Base-by-base conservation (phyloP, 805 yeast species). In the Tetrapisispora iriomotensis region DNA sequence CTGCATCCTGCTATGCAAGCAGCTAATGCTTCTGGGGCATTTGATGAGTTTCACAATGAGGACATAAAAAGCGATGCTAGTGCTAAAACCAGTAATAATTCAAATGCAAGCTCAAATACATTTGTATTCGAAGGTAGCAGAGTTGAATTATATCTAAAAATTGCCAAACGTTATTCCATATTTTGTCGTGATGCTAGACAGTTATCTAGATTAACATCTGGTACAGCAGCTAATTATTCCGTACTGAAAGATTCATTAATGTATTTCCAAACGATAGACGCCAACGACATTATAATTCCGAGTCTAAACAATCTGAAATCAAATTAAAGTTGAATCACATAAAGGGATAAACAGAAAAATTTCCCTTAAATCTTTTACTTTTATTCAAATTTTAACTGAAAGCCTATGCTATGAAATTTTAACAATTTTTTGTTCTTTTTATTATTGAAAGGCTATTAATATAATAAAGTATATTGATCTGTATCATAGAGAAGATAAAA, bases 101-200 rank as follows among this genome's bases (percentile, higher is more conserved):
- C 39, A 24, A 36, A 31, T 25, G 23, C 34, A 29, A n/a, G 29
- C 24, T 12, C 14, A 15, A 24, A 24, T 25, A 4, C 21, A n/a
- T 19, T 22, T 15, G 3, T 9, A 6, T 24, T 31, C 19, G 55
- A 66, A 14, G 36, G 36, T 23, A 70, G 67, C 29, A 68, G 85
- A 58, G 67, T 68, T 43, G 64, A 67, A 23, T 59, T 77, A 19
- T 79, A 77, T 57, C 67, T 75, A 58, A 65, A 72, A 36, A 62
- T 78, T 41, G 72, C 77, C 53, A 70, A 72, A 46, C 53, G 67
- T 29, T 76, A 70, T 45, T 64, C 72, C 7, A 64, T 65, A 13
- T 71, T 61, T 46, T 70, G 74, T 44, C 68, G 70, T 45, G 68
- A 70, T 29, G 56, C 70, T 23, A 67, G 69, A 38, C 72, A 69